A percentile compares a stretch with the other conserved stretches of the same genome.
phyloP scores from a whole-genome alignment of 1,284 basidiomycete genomes.

The Coniferiporia sulphurascens region DNA sequence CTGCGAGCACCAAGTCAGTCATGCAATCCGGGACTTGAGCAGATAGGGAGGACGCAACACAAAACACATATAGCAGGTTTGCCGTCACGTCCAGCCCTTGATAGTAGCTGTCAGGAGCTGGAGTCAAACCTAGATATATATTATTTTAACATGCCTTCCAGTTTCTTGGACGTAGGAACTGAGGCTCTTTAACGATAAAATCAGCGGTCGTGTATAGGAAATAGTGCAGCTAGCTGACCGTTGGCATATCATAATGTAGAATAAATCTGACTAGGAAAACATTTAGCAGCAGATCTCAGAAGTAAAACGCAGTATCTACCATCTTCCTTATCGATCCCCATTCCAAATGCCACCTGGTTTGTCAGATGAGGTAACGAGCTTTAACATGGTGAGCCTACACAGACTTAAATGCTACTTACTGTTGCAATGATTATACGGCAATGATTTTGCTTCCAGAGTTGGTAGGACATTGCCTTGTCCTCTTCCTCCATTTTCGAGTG shows the following conservation, averaged over 20 bases:
- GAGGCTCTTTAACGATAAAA: background rate
- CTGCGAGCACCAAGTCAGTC: background rate
- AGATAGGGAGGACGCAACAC: background rate
- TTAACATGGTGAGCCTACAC: no score
- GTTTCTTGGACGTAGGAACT: constrained; percentile 4
- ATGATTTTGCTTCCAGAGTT: background rate
- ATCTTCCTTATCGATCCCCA: constrained; percentile 8
- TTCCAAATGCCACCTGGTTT: constrained; percentile 3
- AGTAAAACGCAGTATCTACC: background rate
- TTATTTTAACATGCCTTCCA: background rate
- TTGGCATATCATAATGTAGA: constrained; percentile 1
- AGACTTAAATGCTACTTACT: background rate
- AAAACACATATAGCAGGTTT: constrained; percentile 1
- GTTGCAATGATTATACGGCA: background rate
- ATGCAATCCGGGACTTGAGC: background rate
- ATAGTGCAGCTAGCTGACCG: background rate
- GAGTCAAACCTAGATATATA: background rate
- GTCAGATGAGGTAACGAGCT: no score
- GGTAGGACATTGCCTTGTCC: background rate
- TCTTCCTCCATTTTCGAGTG: background rate
- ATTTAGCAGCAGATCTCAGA: background rate
- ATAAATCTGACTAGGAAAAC: constrained; percentile 5
- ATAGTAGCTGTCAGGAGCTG: background rate
- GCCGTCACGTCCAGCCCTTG: constrained; percentile 1
- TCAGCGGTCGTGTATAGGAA: background rate